Conservation (phyloP, 768 basidiomycete species). For the Hypsizygus marmoreus region DNA sequence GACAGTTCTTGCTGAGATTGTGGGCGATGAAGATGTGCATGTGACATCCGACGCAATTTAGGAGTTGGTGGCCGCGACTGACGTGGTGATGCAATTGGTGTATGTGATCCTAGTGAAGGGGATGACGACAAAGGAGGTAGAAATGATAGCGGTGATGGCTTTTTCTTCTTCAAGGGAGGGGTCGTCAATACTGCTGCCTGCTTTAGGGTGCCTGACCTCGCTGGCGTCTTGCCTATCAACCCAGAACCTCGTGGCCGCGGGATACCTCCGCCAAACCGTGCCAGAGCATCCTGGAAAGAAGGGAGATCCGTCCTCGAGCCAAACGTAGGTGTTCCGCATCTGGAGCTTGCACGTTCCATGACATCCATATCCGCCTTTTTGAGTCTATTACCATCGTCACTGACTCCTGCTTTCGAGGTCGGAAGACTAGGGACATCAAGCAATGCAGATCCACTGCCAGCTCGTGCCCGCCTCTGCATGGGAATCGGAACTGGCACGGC, state of each 20-base stretch:
- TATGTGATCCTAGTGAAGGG: constrained; percentile 14
- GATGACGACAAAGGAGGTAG: constrained; percentile 22
- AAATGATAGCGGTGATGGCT: constrained; percentile 33
- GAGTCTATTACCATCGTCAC: constrained; percentile 9
- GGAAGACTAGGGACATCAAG: constrained; percentile 16
- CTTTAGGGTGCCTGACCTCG: constrained; percentile 21
- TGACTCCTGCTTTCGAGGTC: background rate
- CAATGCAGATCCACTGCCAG: constrained; percentile 24
- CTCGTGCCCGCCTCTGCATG: constrained; percentile 20
- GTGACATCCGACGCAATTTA: constrained; percentile 21
- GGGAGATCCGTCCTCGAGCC: constrained; percentile 53
- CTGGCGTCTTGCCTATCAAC: constrained; percentile 6
- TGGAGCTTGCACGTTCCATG: constrained; percentile 47
- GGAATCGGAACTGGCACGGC: constrained; percentile 65
- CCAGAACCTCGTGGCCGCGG: constrained; percentile 17
- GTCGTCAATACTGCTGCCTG: constrained; percentile 21
- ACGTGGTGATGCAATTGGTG: constrained; percentile 9
- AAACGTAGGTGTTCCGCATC: constrained; percentile 65
- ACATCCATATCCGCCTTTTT: constrained; percentile 29
- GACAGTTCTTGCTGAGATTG: constrained; percentile 13
- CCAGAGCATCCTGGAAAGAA: constrained; percentile 44
- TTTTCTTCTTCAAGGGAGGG: constrained; percentile 30
- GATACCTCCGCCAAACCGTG: constrained; percentile 36
- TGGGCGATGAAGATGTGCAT: constrained; percentile 22
- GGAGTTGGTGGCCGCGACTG: constrained; percentile 18